Evolutionary conservation across 805 yeast genomes (phyloP), one percentile per base, ranked within the genome.

Genomic region (Starmerella vitae): DNA sequence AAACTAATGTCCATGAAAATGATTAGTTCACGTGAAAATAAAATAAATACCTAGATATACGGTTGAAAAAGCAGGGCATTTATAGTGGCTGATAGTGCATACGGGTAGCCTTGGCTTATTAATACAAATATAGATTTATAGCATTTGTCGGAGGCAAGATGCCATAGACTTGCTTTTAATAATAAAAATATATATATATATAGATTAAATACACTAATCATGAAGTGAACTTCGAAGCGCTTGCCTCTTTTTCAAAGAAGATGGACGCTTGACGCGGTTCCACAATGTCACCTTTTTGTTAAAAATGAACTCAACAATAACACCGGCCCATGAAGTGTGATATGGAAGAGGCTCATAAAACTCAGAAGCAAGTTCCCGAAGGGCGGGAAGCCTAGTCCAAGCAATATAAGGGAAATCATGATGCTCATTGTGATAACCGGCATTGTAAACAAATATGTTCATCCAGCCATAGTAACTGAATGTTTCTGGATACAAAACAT

Each of bases 391-490:
- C 45, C 74, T 72, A 0, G 91, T 71, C 96, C 96, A 85, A 1
- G 95, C 88, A 50, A 85, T 70, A 56, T 76, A 85, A 1, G 96
- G 96, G 67, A 85, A 85, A 61, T 85, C 96, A 56, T 85, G 96
- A 59, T 85, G 96, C 59, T 85, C 96, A 53, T 81, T 84, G 59
- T 85, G 96, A 56, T 82, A 74, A 2, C 96, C 96, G 7, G 84
- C 95, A 52, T 85, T 85, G 88, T 93, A 85, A 1, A 91, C 82
- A 47, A 86, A 61, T 29, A 67, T 43, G 54, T 85, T 85, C 48
- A 85, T 66, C 20, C 72, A 61, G 0, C 96, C 96, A 52, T 85
- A 85, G 61, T 85, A 85, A 6, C 93, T 79, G 55, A 76, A 85
- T 0, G 96, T 85, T 56, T 85, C 96, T 7, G 79, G 75, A 24